These are phyloP conservation scores for Capsicum pubescens DNA, from an alignment of 257 asterid genomes.

Conservation along the genomic window DNA sequence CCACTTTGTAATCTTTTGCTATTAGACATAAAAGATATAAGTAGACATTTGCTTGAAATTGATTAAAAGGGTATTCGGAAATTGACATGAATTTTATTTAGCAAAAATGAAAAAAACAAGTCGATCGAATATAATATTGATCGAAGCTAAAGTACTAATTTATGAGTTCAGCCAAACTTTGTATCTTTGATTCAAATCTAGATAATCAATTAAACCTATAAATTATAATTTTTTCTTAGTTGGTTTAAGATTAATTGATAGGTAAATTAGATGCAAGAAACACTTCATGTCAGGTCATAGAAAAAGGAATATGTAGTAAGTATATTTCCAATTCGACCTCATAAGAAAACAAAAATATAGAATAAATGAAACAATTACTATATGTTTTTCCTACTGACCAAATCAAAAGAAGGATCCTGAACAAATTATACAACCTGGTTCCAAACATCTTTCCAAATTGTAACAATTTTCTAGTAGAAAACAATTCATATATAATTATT, in stretches of 20 bases:
- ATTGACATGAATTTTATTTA: background rate
- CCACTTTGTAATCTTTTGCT: background rate
- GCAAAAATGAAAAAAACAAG: background rate
- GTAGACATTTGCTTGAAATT: background rate
- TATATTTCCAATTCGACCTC: background rate
- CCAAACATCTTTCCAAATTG: background rate
- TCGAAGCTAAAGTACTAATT: too few species aligned
- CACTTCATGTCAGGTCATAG: background rate
- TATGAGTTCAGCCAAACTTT: too few species aligned
- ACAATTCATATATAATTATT: background rate
- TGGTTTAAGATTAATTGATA: background rate
- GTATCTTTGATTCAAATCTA: too few species aligned
- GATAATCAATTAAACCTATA: too few species aligned
- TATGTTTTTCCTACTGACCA: background rate
- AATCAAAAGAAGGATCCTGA: background rate
- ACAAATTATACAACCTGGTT: background rate
- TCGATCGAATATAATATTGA: background rate
- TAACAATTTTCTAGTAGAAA: background rate
- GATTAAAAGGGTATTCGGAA: background rate
- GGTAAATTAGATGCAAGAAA: background rate
- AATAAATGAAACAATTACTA: constrained; percentile 4
- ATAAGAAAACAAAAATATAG: background rate
- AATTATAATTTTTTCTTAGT: background rate
- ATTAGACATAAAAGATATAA: background rate
- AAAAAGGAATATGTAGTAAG: background rate